Evolutionary conservation across 495 filamentous ascomycete genomes (phyloP), one percentile per base, ranked within the genome.

Genomic region (Gamarada debralockiae): DNA sequence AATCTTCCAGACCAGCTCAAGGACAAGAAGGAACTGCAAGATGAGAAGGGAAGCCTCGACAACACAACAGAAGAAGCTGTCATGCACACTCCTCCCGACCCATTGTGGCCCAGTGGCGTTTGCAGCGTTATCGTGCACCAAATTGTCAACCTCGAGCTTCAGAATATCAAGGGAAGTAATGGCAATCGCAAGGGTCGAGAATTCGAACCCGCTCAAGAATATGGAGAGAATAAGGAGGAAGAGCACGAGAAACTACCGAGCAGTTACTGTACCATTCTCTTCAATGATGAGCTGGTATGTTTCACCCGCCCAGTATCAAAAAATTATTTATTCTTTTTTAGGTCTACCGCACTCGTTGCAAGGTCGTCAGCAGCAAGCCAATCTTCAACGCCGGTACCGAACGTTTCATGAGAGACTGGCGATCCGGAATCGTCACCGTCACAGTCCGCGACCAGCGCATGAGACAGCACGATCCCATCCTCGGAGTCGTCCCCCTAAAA

Each of bases 381-480:
- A 96, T 97, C 56, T 97, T 95, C 73, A 95, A 97, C 59, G 92
- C 92, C 13, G 92, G 92, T 31, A 96, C 91, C 5, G 92, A 97
- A 64, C 79, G 88, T 2, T 97, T 97, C 60, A 76, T 97, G n/a
- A 83, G 92, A 12, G 92, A 97, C 65, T 97, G 92, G 92, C 77
- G 90, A 41, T 91, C 86, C 29, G 78, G 81, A 27, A 84, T 96
- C 43, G 80, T 96, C 31, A 96, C 90, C 0, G 77, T 96, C 46
- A 88, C 87, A 13, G 90, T 96, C 24, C 82, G 92, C 12, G 92
- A 97, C 66, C 81, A 85, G 46, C 81, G 92, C 14, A 86, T 96
- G 60, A 79, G 92, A 36, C 83, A 97, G 68, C 92, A 97, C 57
- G 92, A 97, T 56, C 92, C 92, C 13, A 90, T 97, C 46, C 83